Evolutionary conservation across 768 basidiomycete genomes (phyloP).

Genomic region (Lactarius sp.): DNA sequence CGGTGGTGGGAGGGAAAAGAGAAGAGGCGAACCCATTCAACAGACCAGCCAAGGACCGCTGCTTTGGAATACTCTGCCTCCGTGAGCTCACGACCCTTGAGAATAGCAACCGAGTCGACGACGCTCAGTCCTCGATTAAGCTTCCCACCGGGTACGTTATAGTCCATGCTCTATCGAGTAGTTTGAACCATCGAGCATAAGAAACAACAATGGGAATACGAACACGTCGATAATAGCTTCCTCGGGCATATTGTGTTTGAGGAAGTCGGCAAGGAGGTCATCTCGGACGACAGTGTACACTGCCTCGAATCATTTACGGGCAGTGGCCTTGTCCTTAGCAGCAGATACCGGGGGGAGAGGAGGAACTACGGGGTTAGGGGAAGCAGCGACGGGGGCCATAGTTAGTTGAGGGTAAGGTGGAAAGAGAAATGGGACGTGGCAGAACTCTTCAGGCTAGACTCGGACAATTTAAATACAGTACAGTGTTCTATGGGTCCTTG

Average conservation of each 20-base stretch:
- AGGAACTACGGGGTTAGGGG: not conserved
- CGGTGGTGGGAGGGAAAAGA: not conserved
- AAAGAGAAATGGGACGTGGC: no score
- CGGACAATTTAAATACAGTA: no score
- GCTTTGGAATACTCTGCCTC: constrained; percentile 88
- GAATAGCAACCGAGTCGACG: constrained; percentile 86
- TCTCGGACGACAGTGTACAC: constrained; percentile 70
- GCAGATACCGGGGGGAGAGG: not conserved
- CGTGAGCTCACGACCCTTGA: constrained; percentile 61
- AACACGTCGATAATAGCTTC: constrained; percentile 84
- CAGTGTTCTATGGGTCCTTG: no score
- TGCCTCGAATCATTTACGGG: constrained; percentile 60
- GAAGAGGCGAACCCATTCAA: constrained; percentile 77
- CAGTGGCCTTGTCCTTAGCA: constrained; percentile 23
- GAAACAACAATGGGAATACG: constrained; percentile 27
- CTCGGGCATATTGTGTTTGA: constrained; percentile 68
- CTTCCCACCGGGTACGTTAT: constrained; percentile 96
- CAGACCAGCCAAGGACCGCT: constrained; percentile 90
- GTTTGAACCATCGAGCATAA: not conserved
- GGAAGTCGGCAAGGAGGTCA: constrained; percentile 69
- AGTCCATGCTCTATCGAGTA: constrained; percentile 64
- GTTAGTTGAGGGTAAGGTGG: no score
- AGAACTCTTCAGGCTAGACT: no score
- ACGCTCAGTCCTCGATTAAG: constrained; percentile 96
- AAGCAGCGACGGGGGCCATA: constrained; percentile 21